Percentiles rank a stretch among this genome's conserved stretches.
These are phyloP conservation scores for Pyropia yezoensis DNA, from an alignment of 23 red algal genomes.

Conservation along the genomic window DNA sequence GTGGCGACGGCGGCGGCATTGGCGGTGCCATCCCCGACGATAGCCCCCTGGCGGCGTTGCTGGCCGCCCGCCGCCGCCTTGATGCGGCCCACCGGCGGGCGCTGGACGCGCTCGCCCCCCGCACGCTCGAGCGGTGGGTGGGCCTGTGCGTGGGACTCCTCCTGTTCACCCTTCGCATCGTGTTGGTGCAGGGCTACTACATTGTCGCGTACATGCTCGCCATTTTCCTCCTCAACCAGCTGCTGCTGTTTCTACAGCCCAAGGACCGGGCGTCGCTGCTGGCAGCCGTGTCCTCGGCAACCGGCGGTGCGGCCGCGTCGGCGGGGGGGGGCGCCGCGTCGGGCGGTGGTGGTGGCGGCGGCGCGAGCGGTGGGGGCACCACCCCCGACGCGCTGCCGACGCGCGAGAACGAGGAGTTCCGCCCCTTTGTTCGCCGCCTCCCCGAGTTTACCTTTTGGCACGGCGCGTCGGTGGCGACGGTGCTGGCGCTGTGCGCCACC, in stretches of 20 bases:
- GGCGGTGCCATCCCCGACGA: no score
- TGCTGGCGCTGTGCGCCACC: slow-evolving; percentile 61
- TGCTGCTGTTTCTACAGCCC: slow-evolving; percentile 92
- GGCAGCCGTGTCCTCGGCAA: slow-evolving; percentile 13
- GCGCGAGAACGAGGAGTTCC: slow-evolving; percentile 51
- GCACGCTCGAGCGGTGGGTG: slow-evolving; percentile 14
- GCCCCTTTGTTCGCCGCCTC: slow-evolving; percentile 86
- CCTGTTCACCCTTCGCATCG: slow-evolving; percentile 63
- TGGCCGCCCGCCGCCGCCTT: no score
- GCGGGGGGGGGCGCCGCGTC: background rate
- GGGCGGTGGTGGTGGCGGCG: background rate
- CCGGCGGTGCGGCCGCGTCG: background rate
- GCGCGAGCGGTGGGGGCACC: background rate
- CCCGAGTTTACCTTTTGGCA: slow-evolving; percentile 99
- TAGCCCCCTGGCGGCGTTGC: no score
- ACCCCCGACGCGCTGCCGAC: slow-evolving; percentile 14
- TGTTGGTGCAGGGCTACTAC: slow-evolving; percentile 81
- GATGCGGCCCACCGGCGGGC: no score
- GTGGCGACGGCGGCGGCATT: no score
- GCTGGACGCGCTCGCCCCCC: slow-evolving; percentile 1
- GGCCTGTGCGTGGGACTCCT: slow-evolving; percentile 1
- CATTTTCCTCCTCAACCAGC: slow-evolving; percentile 90
- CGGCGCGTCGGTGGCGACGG: slow-evolving; percentile 37
- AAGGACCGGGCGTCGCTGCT: slow-evolving; percentile 64
- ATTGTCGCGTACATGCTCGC: slow-evolving; percentile 82